Base-by-base conservation (phyloP, 805 yeast genomes). In the Wickerhamomyces alni region DNA sequence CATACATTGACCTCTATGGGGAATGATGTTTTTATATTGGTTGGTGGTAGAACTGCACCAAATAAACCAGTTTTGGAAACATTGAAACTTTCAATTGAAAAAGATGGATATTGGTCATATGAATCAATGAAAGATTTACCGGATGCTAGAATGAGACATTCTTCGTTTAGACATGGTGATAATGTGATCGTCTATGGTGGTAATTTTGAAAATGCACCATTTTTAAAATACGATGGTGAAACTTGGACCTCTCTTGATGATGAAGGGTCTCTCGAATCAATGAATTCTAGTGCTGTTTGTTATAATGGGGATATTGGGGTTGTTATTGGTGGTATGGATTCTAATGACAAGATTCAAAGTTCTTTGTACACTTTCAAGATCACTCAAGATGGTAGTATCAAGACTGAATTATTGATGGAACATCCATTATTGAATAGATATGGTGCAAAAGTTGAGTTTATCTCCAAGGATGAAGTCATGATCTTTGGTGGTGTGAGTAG, bases 41-140 rank as follows among this genome's bases (percentile, higher is more conserved):
- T 75, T 26, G 94, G 93, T 3, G 95, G 95, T 4, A 68, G 94
- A 44, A 59, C 70, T 2, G 68, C 77, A 2, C 94, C 95, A 0
- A 69, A 72, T 3, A 54, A 57, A 9, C 60, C 66, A 0, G 54
- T 74, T 18, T 24, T 49, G 5, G 81, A 75, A 35, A 52, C 63
- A 24, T 76, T 78, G 77, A 37, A 57, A 4, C 51, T 69, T 5
- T 30, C 42, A n/a, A n/a, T n/a, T 1, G 18, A 40, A 27, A 36
- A 36, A 5, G 22, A 34, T 28, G 47, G 42, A 12, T 39, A 39
- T 2, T 45, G 49, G 22, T 39, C 39, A 3, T 82, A 87, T 87
- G 37, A 32, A 1, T 40, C 52, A 33, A 44, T 62, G 2, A 53
- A 55, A 0, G 52, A 61, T 8, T 45, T 82, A 26, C 75, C 77